Conservation (phyloP, 768 basidiomycete genomes). For the Coprinopsis strossmayeri region DNA sequence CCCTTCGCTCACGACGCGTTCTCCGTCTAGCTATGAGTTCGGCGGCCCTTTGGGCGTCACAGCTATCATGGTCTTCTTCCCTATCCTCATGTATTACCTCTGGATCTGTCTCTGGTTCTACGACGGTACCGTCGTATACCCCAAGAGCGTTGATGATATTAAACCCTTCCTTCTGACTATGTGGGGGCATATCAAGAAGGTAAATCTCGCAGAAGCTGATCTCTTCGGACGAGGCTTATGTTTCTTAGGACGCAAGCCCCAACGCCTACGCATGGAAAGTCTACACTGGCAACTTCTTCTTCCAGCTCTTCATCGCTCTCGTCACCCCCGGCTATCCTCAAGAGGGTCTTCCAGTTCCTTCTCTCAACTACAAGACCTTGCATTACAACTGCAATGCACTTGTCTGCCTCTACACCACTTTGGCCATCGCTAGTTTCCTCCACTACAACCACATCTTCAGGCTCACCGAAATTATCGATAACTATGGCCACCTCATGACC, state of each 20-base stretch:
- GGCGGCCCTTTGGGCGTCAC: slow-evolving; percentile 89
- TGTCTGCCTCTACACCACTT: slow-evolving; percentile 74
- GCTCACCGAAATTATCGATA: slow-evolving; percentile 90
- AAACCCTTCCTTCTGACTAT: slow-evolving; percentile 73
- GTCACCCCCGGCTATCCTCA: slow-evolving; percentile 89
- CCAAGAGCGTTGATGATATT: slow-evolving; percentile 62
- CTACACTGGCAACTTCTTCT: slow-evolving; percentile 81
- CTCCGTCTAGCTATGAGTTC: slow-evolving; percentile 75
- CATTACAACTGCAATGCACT: slow-evolving; percentile 98
- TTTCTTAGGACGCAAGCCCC: slow-evolving; percentile 81
- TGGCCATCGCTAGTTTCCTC: slow-evolving; percentile 65
- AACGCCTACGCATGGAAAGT: slow-evolving; percentile 85
- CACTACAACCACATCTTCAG: slow-evolving; percentile 82
- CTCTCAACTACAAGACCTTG: slow-evolving; percentile 85
- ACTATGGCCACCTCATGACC: slow-evolving; percentile 94
- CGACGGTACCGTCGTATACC: slow-evolving; percentile 74
- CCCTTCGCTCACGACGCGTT: slow-evolving; percentile 4
- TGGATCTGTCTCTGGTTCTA: slow-evolving; percentile 98
- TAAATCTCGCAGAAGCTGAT: slow-evolving; percentile 23
- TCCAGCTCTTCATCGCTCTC: slow-evolving; percentile 87
- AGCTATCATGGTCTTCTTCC: slow-evolving; percentile 93
- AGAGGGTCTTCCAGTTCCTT: slow-evolving; percentile 94
- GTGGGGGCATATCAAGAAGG: slow-evolving; percentile 80
- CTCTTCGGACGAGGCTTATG: background rate
- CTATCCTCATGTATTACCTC: slow-evolving; percentile 95